Evolutionary conservation across 768 basidiomycete genomes (phyloP).

Genomic region (Lentinula boryana): DNA sequence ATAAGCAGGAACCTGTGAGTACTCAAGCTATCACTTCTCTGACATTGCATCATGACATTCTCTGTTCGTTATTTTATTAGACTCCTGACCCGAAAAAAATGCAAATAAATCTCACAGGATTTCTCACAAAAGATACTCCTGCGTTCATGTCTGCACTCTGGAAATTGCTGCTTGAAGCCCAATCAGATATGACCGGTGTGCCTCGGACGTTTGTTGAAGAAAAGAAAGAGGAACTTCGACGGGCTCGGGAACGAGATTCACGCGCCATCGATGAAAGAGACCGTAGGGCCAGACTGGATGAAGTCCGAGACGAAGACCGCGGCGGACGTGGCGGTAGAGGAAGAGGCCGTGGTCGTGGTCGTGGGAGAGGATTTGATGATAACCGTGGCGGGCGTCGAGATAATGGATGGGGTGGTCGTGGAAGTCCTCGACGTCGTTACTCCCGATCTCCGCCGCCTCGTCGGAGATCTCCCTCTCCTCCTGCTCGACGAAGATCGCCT

Average conservation of each 20-base stretch:
- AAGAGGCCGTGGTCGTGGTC: conserved; percentile 49
- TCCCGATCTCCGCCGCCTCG: conserved; percentile 45
- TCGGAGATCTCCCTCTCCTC: conserved; percentile 36
- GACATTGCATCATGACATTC: not conserved
- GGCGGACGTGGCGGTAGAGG: conserved; percentile 50
- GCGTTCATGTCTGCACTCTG: conserved; percentile 86
- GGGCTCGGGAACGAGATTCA: conserved; percentile 54
- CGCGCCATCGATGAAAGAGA: conserved; percentile 68
- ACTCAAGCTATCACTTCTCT: not conserved
- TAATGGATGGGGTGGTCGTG: conserved; percentile 52
- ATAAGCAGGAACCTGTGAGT: conserved; percentile 74
- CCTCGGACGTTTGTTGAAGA: conserved; percentile 87
- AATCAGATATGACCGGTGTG: conserved; percentile 81
- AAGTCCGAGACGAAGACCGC: conserved; percentile 59
- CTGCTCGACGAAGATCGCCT: conserved; percentile 36
- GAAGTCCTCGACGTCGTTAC: conserved; percentile 41
- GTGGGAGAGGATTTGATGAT: conserved; percentile 40
- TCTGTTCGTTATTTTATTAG: conserved; percentile 29
- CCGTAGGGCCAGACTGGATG: conserved; percentile 61
- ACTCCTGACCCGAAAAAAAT: conserved; percentile 91
- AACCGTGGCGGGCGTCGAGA: conserved; percentile 46
- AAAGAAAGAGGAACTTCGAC: conserved; percentile 89
- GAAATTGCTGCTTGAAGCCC: conserved; percentile 90
- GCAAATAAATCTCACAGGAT: conserved; percentile 92
- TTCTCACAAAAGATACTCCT: conserved; percentile 82